Evolutionary conservation across 345 rosid genomes (phyloP).

Genomic region (Populus euphratica): DNA sequence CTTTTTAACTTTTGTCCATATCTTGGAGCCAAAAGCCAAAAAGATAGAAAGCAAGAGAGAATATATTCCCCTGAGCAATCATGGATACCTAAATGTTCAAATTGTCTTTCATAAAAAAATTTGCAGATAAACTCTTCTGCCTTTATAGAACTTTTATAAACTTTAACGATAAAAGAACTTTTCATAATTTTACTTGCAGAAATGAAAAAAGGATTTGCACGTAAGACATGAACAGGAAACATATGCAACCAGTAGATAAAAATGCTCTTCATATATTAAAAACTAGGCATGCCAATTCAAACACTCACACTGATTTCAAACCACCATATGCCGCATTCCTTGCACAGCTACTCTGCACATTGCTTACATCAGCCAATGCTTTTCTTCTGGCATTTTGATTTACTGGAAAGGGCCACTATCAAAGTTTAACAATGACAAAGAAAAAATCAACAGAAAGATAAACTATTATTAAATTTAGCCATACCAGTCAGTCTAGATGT

Average conservation of each 20-base stretch:
- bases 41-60: neutral
- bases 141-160: neutral
- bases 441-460: constrained; percentile 8
- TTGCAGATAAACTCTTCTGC: neutral
- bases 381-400: constrained; percentile 49
- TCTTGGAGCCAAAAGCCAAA: neutral
- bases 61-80: neutral
- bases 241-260: neutral
- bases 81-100: neutral
- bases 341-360: constrained; percentile 31
- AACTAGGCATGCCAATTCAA: neutral
- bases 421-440: neutral
- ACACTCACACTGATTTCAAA: constrained; percentile 54
- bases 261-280: neutral
- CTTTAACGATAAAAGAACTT: neutral
- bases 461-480: constrained; percentile 4
- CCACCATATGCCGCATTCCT: constrained; percentile 38
- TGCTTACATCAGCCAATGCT: constrained; percentile 76
- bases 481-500: constrained; percentile 33
- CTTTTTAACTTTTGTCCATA: neutral
- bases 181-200: neutral
- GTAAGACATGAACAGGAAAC: neutral
- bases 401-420: constrained; percentile 29
- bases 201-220: neutral
- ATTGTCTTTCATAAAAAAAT: neutral